Percentiles rank a stretch among this genome's conserved stretches.
Evolutionary conservation across 192 early-diverging fungal species (phyloP).

Genomic region (Ramicandelaber brevisporus): DNA sequence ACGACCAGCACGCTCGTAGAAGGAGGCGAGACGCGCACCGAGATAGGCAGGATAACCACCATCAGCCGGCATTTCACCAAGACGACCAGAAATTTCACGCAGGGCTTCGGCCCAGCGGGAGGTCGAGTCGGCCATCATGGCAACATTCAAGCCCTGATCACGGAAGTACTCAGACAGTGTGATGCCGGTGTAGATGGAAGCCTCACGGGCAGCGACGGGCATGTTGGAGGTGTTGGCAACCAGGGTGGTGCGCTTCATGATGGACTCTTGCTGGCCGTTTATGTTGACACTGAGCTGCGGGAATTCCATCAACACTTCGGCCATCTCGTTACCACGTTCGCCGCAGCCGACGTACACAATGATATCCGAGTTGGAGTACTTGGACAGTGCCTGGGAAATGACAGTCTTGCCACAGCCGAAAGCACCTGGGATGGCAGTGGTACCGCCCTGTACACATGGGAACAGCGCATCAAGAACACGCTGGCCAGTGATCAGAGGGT

Average conservation of each 20-base stretch:
- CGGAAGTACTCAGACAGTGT: slow-evolving; percentile 99
- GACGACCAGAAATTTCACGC: slow-evolving; percentile 98
- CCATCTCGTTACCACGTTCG: slow-evolving; percentile 99
- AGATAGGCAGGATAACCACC: slow-evolving; percentile 96
- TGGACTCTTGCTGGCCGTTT: slow-evolving; percentile 87
- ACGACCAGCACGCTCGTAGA: slow-evolving; percentile 99
- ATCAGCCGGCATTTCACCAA: slow-evolving; percentile 99
- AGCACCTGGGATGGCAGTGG: slow-evolving; percentile 97
- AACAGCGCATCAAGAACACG: slow-evolving; percentile 96
- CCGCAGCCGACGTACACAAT: slow-evolving; percentile 96
- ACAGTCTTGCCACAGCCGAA: slow-evolving; percentile 99
- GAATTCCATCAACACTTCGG: slow-evolving; percentile 99
- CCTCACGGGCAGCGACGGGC: slow-evolving; percentile 99
- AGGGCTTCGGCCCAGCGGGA: slow-evolving; percentile 99
- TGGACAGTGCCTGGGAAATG: slow-evolving; percentile 96
- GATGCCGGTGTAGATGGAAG: slow-evolving; percentile 99
- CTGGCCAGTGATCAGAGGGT: slow-evolving; percentile 93
- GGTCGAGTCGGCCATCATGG: slow-evolving; percentile 99
- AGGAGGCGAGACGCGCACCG: slow-evolving; percentile 93
- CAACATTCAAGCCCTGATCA: slow-evolving; percentile 96
- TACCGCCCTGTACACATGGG: slow-evolving; percentile 98
- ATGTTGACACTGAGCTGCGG: slow-evolving; percentile 78
- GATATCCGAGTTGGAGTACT: slow-evolving; percentile 99
- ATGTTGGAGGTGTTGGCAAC: slow-evolving; percentile 99
- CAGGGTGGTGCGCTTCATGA: slow-evolving; percentile 98